Evolutionary conservation across 1,139 yeast genomes (phyloP), one percentile per base, ranked within the genome.

Genomic region (Hansenula sp.): DNA sequence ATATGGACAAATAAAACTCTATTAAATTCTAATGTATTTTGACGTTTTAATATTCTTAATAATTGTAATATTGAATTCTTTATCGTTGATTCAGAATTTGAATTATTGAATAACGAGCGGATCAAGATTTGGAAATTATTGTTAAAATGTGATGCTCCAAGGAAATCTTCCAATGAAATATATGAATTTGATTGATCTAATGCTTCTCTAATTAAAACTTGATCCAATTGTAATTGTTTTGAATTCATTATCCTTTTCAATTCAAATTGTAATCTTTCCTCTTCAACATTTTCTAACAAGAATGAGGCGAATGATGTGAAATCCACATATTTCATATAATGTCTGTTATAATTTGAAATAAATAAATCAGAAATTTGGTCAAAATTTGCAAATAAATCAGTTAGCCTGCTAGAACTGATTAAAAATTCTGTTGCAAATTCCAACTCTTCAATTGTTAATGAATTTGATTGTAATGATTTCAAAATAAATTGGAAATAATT

Each of bases 401-500:
- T 77, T 65, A 24, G 73, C 52, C 41, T 68, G 65, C 46, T 67
- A 68, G 44, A 71, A 62, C 38, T 56, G 42, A 3, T 65, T 50
- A 54, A 67, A 69, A 41, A 71, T 54, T 37, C 64, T 49, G 59
- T 70, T 70, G 41, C 72, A 54, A 31, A 58, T 47, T 15, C 69
- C 16, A 76, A 54, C 43, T 71, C 73, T 27, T 62, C 63, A 0
- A 77, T 2, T 15, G 27, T 18, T 5, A 37, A 3, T 2, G 19
- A 12, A 13, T 33, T 17, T 10, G 17, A 5, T 11, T 33, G 29
- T 18, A 41, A 37, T 15, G 28, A 1, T 17, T 33, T 17, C 18
- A 27, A n/a, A 9, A 38, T 7, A 12, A 33, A 32, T 4, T 12
- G 16, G 15, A 15, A 29, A 8, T 7, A 25, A 12, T 31, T 29